Conservation (phyloP, 352 stramenopile species). For the Phytophthora hybrid region DNA sequence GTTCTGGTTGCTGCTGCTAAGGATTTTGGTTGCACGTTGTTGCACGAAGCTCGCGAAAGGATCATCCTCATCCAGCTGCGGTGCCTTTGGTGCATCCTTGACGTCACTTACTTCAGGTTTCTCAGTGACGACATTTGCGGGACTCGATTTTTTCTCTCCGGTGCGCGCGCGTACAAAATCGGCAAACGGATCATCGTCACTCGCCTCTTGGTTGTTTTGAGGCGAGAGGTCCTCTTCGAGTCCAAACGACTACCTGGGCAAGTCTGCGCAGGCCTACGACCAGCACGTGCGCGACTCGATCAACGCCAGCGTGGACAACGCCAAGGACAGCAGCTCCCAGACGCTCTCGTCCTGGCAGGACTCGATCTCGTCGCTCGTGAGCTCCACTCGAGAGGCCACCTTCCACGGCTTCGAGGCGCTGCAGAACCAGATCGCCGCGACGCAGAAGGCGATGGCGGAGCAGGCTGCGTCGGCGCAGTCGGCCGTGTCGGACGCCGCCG, state of each 20-base stretch:
- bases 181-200: slow-evolving; percentile 65
- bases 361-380: slow-evolving; percentile 37
- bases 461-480: slow-evolving; percentile 22
- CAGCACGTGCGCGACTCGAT: too few relatives aligned
- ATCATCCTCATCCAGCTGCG: slow-evolving; percentile 61
- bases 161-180: slow-evolving; percentile 65
- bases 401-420: slow-evolving; percentile 50
- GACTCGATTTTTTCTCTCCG: slow-evolving; percentile 34
- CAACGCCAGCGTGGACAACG: too few relatives aligned
- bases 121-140: not conserved
- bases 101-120: not conserved
- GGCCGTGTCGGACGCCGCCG: slow-evolving; percentile 11
- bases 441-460: slow-evolving; percentile 34
- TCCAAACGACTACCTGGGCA: slow-evolving; percentile 41
- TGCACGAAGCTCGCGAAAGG: slow-evolving; percentile 73
- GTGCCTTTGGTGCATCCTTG: slow-evolving; percentile 20
- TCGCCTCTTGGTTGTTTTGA: slow-evolving; percentile 39
- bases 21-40: slow-evolving; percentile 55
- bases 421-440: slow-evolving; percentile 43
- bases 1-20: slow-evolving; percentile 37
- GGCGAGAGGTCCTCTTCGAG: slow-evolving; percentile 18
- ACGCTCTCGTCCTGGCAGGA: slow-evolving; percentile 35
- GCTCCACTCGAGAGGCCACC: slow-evolving; percentile 40
- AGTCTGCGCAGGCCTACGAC: slow-evolving; percentile 33
- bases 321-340: too few relatives aligned